Evolutionary conservation across 1,139 yeast species (phyloP).

Genomic region (Saccharomyces hybrid): DNA sequence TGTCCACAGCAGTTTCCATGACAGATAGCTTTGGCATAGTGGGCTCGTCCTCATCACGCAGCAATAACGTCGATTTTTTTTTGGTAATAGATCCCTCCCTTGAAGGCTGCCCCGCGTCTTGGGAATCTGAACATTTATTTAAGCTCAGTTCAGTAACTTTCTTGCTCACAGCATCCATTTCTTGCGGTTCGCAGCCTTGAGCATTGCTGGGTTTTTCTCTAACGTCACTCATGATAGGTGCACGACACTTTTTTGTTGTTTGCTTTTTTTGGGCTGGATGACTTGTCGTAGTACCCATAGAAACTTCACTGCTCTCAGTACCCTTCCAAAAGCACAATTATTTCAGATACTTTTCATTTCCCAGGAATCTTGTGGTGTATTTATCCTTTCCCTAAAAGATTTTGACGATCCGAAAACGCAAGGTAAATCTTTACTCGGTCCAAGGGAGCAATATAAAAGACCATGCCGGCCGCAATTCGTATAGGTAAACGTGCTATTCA

Average conservation of each 20-base stretch:
- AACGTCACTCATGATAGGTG: background rate
- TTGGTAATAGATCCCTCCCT: background rate
- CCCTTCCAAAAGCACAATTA: background rate
- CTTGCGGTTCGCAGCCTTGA: background rate
- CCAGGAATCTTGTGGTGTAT: background rate
- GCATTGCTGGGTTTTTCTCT: background rate
- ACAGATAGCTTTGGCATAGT: background rate
- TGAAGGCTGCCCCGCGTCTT: background rate
- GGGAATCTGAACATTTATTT: background rate
- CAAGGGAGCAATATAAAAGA: background rate
- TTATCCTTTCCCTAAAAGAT: background rate
- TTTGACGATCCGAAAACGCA: background rate
- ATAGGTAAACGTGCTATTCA: background rate
- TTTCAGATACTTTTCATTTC: too few species aligned
- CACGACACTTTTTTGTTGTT: background rate
- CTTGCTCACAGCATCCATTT: background rate
- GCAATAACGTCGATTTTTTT: slow-evolving; percentile 8
- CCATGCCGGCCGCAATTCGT: background rate
- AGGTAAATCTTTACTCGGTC: background rate
- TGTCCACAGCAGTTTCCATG: slow-evolving; percentile 1
- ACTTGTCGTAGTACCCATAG: background rate
- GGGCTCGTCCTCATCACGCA: slow-evolving; percentile 7
- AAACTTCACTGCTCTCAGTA: background rate
- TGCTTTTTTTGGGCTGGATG: background rate
- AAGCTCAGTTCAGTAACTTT: background rate